phyloP scores from a whole-genome alignment of 164 flowering plant genomes.

The Sextonia rubra region DNA sequence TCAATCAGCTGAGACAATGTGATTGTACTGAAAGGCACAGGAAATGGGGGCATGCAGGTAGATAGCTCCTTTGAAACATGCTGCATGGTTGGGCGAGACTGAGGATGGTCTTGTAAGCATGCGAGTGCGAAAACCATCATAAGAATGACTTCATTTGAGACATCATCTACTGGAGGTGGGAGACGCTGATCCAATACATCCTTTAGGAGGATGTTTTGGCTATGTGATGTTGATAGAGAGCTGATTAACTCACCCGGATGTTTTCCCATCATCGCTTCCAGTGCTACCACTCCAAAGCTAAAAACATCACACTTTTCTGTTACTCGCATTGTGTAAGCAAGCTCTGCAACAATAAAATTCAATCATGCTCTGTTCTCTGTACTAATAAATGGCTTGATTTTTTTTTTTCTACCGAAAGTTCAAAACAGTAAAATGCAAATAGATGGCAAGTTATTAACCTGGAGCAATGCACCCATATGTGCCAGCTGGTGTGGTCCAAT shows the following conservation, averaged over 20 bases:
- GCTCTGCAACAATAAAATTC: neutral
- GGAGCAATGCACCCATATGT: neutral
- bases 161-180: neutral
- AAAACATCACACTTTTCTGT: conserved; percentile 9
- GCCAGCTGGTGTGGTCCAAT: neutral
- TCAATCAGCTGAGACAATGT: too few relatives aligned
- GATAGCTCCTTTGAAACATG: conserved; percentile 43
- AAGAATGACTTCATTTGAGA: too few relatives aligned
- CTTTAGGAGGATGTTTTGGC: neutral
- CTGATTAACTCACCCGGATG: conserved; percentile 7
- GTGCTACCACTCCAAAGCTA: conserved; percentile 7
- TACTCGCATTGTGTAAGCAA: conserved; percentile 11
- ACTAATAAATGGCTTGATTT: too few relatives aligned
- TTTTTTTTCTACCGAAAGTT: too few relatives aligned
- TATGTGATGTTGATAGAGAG: neutral
- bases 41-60: conserved; percentile 6
- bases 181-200: conserved; percentile 7
- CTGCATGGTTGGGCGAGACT: conserved; percentile 58
- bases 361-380: too few relatives aligned
- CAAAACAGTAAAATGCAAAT: too few relatives aligned
- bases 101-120: conserved; percentile 44
- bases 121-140: conserved; percentile 32
- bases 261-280: conserved; percentile 9
- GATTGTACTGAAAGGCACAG: too few relatives aligned
- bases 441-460: neutral